Evolutionary conservation across 345 rosid genomes (phyloP).

Genomic region (Linum trigynum): DNA sequence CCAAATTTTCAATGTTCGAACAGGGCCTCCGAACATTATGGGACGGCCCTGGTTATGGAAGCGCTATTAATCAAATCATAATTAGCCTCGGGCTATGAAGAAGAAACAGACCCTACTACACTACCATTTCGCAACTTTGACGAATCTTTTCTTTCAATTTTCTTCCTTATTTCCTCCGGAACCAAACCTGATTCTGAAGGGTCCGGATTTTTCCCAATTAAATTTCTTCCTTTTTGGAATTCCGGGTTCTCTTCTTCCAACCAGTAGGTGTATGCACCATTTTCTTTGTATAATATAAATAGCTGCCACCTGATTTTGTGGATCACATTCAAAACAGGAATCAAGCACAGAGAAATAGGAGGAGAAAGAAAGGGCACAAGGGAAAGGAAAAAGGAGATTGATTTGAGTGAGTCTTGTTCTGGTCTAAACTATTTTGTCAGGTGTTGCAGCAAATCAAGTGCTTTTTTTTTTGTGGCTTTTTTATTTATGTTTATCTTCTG

Average conservation of each 20-base stretch:
- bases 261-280: slow-evolving; percentile 20
- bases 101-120: neutral
- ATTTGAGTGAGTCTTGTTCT: slow-evolving; percentile 9
- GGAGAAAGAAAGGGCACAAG: no score
- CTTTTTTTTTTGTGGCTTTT: neutral
- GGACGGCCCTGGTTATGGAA: no score
- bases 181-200: slow-evolving; percentile 13
- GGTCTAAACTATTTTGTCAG: neutral
- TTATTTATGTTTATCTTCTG: neutral
- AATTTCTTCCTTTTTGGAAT: neutral
- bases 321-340: slow-evolving; percentile 12
- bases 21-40: no score
- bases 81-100: neutral
- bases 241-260: neutral
- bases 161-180: slow-evolving; percentile 6
- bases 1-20: no score
- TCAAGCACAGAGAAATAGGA: no score
- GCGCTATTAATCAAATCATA: neutral
- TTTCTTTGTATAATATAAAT: slow-evolving; percentile 34
- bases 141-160: slow-evolving; percentile 18
- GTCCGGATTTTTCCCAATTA: neutral
- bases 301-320: slow-evolving; percentile 17
- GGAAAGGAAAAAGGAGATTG: no score
- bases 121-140: slow-evolving; percentile 36
- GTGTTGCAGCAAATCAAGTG: neutral